Percentiles rank a stretch among this genome's conserved stretches.
Conservation (phyloP, 2,329 filamentous ascomycete species). For the Cercospora brassicicola region DNA sequence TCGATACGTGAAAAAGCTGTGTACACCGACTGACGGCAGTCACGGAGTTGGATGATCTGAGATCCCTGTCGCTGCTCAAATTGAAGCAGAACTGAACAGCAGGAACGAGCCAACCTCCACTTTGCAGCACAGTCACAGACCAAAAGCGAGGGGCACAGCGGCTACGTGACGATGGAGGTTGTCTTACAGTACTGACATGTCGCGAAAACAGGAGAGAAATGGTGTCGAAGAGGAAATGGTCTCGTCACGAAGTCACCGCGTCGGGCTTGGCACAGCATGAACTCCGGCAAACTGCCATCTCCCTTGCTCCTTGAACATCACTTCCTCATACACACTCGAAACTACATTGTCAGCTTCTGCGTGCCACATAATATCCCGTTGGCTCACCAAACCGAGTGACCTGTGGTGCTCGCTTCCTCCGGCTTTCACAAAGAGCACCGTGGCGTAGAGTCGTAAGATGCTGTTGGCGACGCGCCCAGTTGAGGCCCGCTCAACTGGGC, state of each 20-base stretch:
- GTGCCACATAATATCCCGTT: background rate
- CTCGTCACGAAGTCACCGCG: background rate
- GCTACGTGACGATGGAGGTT: no score
- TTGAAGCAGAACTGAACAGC: background rate
- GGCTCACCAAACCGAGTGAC: background rate
- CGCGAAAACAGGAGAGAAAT: background rate
- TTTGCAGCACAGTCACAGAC: no score
- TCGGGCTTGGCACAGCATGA: background rate
- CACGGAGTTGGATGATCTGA: background rate
- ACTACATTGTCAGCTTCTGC: background rate
- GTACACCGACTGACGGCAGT: background rate
- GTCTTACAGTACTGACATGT: no score
- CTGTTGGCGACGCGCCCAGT: background rate
- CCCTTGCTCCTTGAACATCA: background rate
- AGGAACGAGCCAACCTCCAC: background rate
- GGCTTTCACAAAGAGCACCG: background rate
- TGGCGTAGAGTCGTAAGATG: background rate
- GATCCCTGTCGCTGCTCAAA: background rate
- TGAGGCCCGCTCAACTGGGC: background rate
- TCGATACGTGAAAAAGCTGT: background rate
- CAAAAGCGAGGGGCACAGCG: no score
- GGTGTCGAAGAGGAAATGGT: background rate
- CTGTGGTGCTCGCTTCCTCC: background rate
- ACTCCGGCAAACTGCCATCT: background rate
- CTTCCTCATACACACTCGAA: background rate